Base-by-base conservation (phyloP, 495 filamentous ascomycete genomes). In the Echria macrotheca region DNA sequence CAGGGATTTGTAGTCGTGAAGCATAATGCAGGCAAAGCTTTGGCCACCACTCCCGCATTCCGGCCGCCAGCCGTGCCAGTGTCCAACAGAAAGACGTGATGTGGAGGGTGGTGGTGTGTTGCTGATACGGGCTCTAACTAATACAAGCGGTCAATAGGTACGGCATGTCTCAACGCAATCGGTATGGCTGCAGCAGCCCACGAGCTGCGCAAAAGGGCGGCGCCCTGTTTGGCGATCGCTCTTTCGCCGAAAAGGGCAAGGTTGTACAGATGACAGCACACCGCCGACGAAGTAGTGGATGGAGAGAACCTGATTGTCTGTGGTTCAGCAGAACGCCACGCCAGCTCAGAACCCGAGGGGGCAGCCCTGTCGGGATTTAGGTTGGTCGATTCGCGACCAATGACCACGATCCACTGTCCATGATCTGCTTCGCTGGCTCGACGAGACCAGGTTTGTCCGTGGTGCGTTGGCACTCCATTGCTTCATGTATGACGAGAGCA, bases 381-480 rank as follows among this genome's bases (percentile, higher is more conserved):
- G 58, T 43, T 57, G 51, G 49, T 37, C 28, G 37, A 44, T 41
- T 14, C 7, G 11, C 44, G 35, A 12, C 52, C 49, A 61, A 56
- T 58, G 26, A 28, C 18, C 19, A 23, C 35, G 35, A 10, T 18
- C 8, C 28, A 17, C 38, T 17, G 50, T 25, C 35, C 40, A 42
- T 9, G 40, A 36, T 55, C 31, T 21, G 40, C 36, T 46, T 45
- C 25, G 39, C 29, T 37, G 39, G 32, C 25, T 24, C 23, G 38
- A 26, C 31, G 33, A 36, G 44, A 46, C 22, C 19, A 35, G 50
- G 43, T 52, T 48, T 41, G 26, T 14, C 31, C 21, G 32, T 32
- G 55, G 52, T 56, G 58, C 23, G 54, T n/a, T 61, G 55, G 52
- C 55, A 61, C 33, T 43, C 25, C 25, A 11, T 17, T 48, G n/a